Percentiles rank a stretch among this genome's conserved stretches.
phyloP scores from a whole-genome alignment of 202 grass and related monocot species.

The Setaria italica region DNA sequence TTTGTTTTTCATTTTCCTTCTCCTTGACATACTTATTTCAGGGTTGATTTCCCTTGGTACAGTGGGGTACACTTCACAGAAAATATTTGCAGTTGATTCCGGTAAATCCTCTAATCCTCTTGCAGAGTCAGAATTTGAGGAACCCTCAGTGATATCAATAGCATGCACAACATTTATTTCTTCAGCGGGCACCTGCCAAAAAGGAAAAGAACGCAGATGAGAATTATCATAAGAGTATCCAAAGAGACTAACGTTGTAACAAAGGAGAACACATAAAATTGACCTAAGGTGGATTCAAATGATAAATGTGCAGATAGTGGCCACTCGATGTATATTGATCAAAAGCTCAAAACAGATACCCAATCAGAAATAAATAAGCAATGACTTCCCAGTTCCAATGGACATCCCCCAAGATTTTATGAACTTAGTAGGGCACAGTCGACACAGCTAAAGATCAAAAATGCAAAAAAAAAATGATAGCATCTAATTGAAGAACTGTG shows the following conservation, averaged over 20 bases:
- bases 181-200: constrained; percentile 45
- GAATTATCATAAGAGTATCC: constrained; percentile 19
- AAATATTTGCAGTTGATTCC: constrained; percentile 46
- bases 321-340: neutral
- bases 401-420: constrained; percentile 25
- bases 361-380: neutral
- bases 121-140: constrained; percentile 29
- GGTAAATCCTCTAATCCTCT: constrained; percentile 8
- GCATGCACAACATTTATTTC: constrained; percentile 34
- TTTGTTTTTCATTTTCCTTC: constrained; percentile 50
- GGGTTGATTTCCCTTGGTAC: constrained; percentile 31
- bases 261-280: constrained; percentile 31
- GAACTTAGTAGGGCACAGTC: neutral
- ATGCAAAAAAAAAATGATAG: constrained; percentile 22
- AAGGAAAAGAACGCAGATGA: neutral
- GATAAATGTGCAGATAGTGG: constrained; percentile 17
- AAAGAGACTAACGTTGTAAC: constrained; percentile 26
- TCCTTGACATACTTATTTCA: constrained; percentile 46
- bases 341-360: constrained; percentile 3
- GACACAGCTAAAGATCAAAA: neutral
- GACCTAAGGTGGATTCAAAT: constrained; percentile 28
- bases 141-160: constrained; percentile 30
- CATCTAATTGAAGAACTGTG: constrained; percentile 10
- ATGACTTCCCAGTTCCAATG: neutral
- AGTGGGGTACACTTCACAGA: constrained; percentile 22